Percentiles rank a stretch among this genome's conserved stretches.
Conservation (phyloP, 202 grass and related monocot species). For the Bolboschoenoplectus hybrid region DNA sequence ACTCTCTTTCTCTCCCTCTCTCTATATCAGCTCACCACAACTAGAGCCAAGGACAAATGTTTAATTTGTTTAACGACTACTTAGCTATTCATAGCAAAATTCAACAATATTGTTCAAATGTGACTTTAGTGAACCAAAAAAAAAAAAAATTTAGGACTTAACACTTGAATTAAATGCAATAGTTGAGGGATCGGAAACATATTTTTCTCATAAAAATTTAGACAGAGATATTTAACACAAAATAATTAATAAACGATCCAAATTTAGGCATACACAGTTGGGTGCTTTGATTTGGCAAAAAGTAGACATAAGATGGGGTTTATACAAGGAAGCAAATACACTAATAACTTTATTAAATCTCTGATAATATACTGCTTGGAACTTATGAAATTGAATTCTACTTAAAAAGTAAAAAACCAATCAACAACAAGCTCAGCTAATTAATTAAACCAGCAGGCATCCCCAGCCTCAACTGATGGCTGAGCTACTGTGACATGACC, state of each 20-base stretch:
- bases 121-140: too few species aligned
- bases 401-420: neutral
- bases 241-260: neutral
- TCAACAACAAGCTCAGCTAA: slow-evolving; percentile 9
- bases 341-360: neutral
- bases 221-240: neutral
- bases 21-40: too few species aligned
- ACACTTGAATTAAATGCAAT: neutral
- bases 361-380: neutral
- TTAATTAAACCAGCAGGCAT: slow-evolving; percentile 31
- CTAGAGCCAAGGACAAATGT: too few species aligned
- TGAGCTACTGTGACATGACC: slow-evolving; percentile 15
- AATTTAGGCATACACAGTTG: neutral
- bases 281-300: neutral
- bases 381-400: neutral
- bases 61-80: too few species aligned
- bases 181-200: neutral
- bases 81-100: too few species aligned
- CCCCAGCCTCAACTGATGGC: neutral
- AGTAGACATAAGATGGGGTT: neutral
- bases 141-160: neutral
- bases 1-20: too few species aligned
- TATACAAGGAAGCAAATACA: slow-evolving; percentile 7
- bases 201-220: neutral
- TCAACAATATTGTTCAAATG: too few species aligned